Conservation (phyloP, 768 basidiomycete species). For the Roridomyces roridus region DNA sequence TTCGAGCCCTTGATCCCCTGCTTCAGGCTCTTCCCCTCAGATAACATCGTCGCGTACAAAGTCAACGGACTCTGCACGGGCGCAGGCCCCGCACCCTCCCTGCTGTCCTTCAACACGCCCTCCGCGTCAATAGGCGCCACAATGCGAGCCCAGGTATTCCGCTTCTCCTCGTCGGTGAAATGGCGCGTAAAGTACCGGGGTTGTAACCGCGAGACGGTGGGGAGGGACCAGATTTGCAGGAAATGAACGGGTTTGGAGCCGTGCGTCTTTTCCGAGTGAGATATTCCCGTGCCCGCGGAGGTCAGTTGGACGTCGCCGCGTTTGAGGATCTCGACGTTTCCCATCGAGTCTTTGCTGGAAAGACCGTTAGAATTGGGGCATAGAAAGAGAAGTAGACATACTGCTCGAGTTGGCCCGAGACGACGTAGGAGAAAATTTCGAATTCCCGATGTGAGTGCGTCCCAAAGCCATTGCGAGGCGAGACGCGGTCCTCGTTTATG, state of each 20-base stretch:
- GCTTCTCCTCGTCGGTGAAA: constrained; percentile 85
- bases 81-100: constrained; percentile 80
- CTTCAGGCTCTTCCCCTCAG: constrained; percentile 56
- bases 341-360: constrained; percentile 86
- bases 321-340: constrained; percentile 86
- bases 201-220: constrained; percentile 49
- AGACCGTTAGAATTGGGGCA: neutral
- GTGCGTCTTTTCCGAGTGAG: constrained; percentile 69
- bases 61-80: constrained; percentile 76
- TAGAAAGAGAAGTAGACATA: constrained; percentile 44
- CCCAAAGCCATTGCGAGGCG: too few species aligned
- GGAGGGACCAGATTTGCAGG: constrained; percentile 41
- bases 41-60: constrained; percentile 79
- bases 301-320: constrained; percentile 93
- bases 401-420: constrained; percentile 84
- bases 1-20: constrained; percentile 61
- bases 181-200: constrained; percentile 91
- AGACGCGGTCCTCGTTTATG: constrained; percentile 93
- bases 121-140: constrained; percentile 74
- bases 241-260: too few species aligned
- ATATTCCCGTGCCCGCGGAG: constrained; percentile 90
- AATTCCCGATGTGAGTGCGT: constrained; percentile 84
- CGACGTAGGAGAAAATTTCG: constrained; percentile 92
- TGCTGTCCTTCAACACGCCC: constrained; percentile 57
- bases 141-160: constrained; percentile 69